Evolutionary conservation across 192 early-diverging fungal genomes (phyloP).

Genomic region (Backusella liffmaniae): DNA sequence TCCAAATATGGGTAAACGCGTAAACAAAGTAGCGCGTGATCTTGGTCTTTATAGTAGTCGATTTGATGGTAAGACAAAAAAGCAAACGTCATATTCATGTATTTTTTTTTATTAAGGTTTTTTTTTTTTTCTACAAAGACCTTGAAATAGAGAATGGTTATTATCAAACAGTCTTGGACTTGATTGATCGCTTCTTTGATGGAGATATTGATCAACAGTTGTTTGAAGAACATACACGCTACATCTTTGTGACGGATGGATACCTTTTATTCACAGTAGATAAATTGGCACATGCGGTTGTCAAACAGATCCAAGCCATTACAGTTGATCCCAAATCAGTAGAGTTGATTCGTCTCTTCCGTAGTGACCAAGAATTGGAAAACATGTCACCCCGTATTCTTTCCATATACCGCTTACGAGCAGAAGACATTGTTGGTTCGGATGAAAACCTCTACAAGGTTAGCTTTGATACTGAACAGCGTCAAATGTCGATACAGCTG

Average conservation of each 20-base stretch:
- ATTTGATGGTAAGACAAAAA: slow-evolving; percentile 43
- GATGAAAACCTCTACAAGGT: slow-evolving; percentile 43
- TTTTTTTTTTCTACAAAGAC: slow-evolving; percentile 27
- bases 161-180: slow-evolving; percentile 72
- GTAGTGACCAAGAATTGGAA: slow-evolving; percentile 46
- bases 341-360: slow-evolving; percentile 69
- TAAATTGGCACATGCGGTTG: slow-evolving; percentile 76
- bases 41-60: slow-evolving; percentile 50
- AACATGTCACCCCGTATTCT: slow-evolving; percentile 29
- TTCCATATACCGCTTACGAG: slow-evolving; percentile 33
- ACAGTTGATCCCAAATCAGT: slow-evolving; percentile 61
- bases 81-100: neutral
- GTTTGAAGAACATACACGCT: slow-evolving; percentile 88
- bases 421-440: slow-evolving; percentile 36
- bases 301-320: slow-evolving; percentile 59
- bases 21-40: slow-evolving; percentile 59
- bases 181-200: slow-evolving; percentile 76
- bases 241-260: slow-evolving; percentile 87
- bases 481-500: slow-evolving; percentile 76
- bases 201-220: slow-evolving; percentile 74
- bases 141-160: slow-evolving; percentile 61
- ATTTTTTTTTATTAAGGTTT: neutral
- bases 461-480: slow-evolving; percentile 57
- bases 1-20: slow-evolving; percentile 50
- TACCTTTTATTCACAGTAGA: slow-evolving; percentile 90